Percentiles rank a stretch among this genome's conserved stretches.
These are phyloP conservation scores for Pyrus pyrifolia DNA, from an alignment of 306 rosid species.

Conservation along the genomic window DNA sequence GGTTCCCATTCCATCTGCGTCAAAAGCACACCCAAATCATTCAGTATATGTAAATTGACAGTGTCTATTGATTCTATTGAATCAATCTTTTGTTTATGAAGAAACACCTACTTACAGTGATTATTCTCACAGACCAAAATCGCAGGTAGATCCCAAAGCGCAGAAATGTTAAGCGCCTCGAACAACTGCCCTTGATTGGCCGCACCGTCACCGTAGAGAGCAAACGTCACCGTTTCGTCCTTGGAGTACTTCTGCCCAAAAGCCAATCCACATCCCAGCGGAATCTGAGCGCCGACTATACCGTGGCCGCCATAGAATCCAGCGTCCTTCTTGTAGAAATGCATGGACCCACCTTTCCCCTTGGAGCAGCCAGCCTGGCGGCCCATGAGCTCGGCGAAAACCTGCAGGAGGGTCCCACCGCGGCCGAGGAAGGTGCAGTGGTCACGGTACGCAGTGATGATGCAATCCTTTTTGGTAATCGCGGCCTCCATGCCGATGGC, in stretches of 20 bases:
- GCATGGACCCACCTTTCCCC: constrained; percentile 97
- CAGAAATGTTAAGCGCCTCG: constrained; percentile 85
- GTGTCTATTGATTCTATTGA: background rate
- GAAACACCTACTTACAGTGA: constrained; percentile 56
- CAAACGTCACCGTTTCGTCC: constrained; percentile 69
- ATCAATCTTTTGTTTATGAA: background rate
- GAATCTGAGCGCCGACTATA: constrained; percentile 92
- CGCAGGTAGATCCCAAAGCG: constrained; percentile 93
- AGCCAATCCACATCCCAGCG: constrained; percentile 80
- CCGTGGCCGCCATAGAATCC: constrained; percentile 91
- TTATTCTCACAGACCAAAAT: constrained; percentile 96
- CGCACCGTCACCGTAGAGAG: constrained; percentile 86
- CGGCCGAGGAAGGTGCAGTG: constrained; percentile 77
- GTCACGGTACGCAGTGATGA: constrained; percentile 82
- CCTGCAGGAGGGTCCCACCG: constrained; percentile 59
- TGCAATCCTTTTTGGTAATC: constrained; percentile 52
- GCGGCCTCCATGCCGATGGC: constrained; percentile 87
- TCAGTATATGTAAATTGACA: background rate
- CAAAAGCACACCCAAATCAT: constrained; percentile 6
- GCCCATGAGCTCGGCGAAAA: constrained; percentile 78
- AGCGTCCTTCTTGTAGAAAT: constrained; percentile 65
- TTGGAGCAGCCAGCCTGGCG: constrained; percentile 63
- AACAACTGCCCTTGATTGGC: constrained; percentile 94
- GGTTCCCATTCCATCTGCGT: constrained; percentile 94
- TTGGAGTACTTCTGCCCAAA: constrained; percentile 77